Conservation (phyloP, 305 asterid genomes). For the Solanum hybrid region DNA sequence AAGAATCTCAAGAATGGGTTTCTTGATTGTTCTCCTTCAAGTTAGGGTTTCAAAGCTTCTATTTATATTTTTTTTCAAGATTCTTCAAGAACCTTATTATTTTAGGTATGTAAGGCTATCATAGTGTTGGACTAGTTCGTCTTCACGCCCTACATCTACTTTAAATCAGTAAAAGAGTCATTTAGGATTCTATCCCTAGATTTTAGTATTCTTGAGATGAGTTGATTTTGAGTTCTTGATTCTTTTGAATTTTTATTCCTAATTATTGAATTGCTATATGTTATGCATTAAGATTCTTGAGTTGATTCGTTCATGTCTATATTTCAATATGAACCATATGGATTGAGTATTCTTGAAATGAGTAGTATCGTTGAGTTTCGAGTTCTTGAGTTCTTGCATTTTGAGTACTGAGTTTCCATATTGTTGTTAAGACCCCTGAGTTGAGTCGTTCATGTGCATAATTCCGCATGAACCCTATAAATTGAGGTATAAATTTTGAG, state of each 20-base stretch:
- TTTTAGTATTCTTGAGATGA: neutral
- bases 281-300: neutral
- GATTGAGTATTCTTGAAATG: neutral
- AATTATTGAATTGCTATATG: neutral
- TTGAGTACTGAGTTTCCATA: neutral
- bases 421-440: too few relatives aligned
- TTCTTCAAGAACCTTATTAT: too few relatives aligned
- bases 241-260: neutral
- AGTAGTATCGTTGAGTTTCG: neutral
- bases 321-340: neutral
- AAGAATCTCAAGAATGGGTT: neutral
- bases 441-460: too few relatives aligned
- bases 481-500: too few relatives aligned
- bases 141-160: neutral
- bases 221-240: too few relatives aligned
- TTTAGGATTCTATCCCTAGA: neutral
- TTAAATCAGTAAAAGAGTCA: neutral
- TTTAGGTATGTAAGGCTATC: too few relatives aligned
- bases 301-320: neutral
- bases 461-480: too few relatives aligned
- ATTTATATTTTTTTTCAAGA: too few relatives aligned
- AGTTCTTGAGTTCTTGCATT: neutral
- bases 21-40: neutral
- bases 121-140: too few relatives aligned
- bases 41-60: neutral